These are phyloP conservation scores for Backusella circina DNA, from an alignment of 192 early-diverging fungal species.

Conservation along the genomic window DNA sequence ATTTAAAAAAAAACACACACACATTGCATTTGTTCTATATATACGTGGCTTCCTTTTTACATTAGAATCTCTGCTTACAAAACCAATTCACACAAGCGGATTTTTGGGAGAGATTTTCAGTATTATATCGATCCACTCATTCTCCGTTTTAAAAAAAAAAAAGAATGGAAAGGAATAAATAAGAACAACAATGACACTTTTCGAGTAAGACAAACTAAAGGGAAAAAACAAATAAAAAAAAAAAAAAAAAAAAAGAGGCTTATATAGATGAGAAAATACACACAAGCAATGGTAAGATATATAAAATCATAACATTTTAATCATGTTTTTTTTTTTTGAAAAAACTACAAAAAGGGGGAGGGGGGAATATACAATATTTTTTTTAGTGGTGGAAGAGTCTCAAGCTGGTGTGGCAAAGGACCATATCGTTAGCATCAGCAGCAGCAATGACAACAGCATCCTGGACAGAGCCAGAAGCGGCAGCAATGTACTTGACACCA, in stretches of 20 bases:
- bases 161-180: not conserved
- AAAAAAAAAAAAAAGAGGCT: no score
- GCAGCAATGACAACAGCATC: constrained; percentile 80
- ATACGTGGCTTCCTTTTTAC: not conserved
- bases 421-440: constrained; percentile 82
- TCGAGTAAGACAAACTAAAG: not conserved
- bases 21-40: not conserved
- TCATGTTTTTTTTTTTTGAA: not conserved
- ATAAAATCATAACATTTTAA: not conserved
- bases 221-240: not conserved
- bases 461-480: constrained; percentile 88
- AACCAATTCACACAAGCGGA: not conserved
- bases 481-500: constrained; percentile 88
- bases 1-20: not conserved
- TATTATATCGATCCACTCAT: not conserved
- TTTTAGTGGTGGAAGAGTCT: constrained; percentile 95
- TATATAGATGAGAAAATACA: not conserved
- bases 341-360: constrained; percentile 4
- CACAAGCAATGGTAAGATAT: not conserved
- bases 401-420: constrained; percentile 80
- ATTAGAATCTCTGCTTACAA: not conserved
- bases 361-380: not conserved
- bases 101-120: not conserved
- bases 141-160: not conserved
- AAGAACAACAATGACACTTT: not conserved